Conservation (phyloP, 1,284 basidiomycete species). For the Apiotrichum akiyoshidainum region DNA sequence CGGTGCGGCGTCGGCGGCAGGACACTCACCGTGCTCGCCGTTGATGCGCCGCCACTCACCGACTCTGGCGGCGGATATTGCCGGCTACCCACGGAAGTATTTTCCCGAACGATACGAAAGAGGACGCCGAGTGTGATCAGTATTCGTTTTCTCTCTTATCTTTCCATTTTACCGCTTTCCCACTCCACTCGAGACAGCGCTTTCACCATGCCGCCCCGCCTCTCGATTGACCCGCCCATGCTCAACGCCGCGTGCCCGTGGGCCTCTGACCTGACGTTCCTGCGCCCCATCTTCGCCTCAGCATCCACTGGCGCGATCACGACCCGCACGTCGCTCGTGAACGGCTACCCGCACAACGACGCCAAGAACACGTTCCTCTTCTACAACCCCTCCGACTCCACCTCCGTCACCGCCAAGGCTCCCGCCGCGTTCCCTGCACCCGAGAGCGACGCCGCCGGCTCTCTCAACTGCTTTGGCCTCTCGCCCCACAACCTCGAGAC, state of each 20-base stretch:
- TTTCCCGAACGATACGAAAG: too few relatives aligned
- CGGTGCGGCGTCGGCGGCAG: too few relatives aligned
- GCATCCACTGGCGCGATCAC: slow-evolving; percentile 18
- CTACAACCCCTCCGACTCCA: slow-evolving; percentile 10
- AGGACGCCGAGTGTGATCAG: too few relatives aligned
- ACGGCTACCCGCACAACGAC: slow-evolving; percentile 22
- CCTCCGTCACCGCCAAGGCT: neutral
- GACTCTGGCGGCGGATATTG: too few relatives aligned
- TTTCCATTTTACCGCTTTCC: neutral
- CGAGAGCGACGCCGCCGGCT: neutral
- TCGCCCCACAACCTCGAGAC: slow-evolving; percentile 9
- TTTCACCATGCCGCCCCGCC: slow-evolving; percentile 3
- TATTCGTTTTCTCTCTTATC: neutral
- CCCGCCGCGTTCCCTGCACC: slow-evolving; percentile 8
- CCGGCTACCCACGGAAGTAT: too few relatives aligned
- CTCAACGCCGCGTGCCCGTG: slow-evolving; percentile 24
- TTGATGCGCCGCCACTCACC: too few relatives aligned
- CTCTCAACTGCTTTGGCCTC: slow-evolving; percentile 21
- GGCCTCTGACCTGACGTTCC: slow-evolving; percentile 14
- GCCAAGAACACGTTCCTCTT: slow-evolving; percentile 23
- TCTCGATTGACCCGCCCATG: slow-evolving; percentile 13
- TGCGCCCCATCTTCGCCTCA: slow-evolving; percentile 14
- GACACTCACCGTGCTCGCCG: too few relatives aligned
- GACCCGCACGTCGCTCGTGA: slow-evolving; percentile 20
- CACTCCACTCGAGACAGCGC: neutral